Evolutionary conservation across 371 early-diverging fungal species (phyloP), one percentile per base, ranked within the genome.

Genomic region (Hamiltosporidium tvaerminnensis): DNA sequence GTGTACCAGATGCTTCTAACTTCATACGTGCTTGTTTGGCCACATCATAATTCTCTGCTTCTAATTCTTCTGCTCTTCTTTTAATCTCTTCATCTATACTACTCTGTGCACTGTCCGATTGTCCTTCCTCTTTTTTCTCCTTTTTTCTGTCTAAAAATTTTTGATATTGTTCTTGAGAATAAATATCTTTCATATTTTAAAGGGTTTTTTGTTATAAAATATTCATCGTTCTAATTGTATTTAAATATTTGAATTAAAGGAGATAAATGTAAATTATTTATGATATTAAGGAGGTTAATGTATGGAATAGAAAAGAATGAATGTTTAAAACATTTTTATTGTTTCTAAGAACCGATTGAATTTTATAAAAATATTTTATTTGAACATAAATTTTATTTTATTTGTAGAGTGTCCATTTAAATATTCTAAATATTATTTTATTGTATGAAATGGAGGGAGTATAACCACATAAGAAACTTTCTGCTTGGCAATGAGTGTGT

Each of bases 31-130:
- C 64, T 9, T 59, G 35, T 30, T 63, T 55, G 0, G 67, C 70
- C 36, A 56, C 59, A 14, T 61, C 48, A 34, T 66, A 69, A 55
- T 68, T 75, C 53, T 71, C 49, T n/a, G 63, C 47, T 61, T 75
- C 72, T 36, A 72, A 57, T 57, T 54, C 23, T 39, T 63, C 52
- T n/a, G 67, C 69, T 62, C 65, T 55, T 61, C 62, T 44, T 44
- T 57, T 1, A 14, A 71, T 61, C 14, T 57, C 55, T 41, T 63
- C 39, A 10, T 65, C 63, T 10, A 57, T 3, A 33, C 2, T 2
- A 34, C 9, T 9, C 32, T 36, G 54, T 23, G 23, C 23, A 23
- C 23, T 23, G 23, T 23, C 23, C 0, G 23, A 23, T 23, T 23
- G 23, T 23, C 23, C 23, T 23, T 23, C 23, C 16, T 54, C 32